Conservation (phyloP, 305 asterid genomes). For the Caryopteris hybrid region DNA sequence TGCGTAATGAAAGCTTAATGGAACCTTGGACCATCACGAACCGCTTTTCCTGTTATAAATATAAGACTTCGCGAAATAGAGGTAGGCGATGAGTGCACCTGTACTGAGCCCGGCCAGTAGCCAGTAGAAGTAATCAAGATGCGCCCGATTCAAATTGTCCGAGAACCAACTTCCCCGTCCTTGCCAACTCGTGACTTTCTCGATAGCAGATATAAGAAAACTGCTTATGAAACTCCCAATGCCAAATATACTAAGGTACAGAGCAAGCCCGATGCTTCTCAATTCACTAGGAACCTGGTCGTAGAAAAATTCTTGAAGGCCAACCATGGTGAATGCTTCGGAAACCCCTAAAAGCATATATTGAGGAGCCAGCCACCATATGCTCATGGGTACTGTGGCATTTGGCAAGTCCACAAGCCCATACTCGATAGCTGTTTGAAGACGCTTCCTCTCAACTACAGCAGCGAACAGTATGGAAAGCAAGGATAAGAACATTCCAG, state of each 20-base stretch:
- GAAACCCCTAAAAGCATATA: constrained; percentile 40
- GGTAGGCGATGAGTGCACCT: constrained; percentile 19
- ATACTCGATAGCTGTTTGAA: constrained; percentile 29
- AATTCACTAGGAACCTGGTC: constrained; percentile 50
- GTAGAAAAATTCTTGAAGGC: constrained; percentile 59
- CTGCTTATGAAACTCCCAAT: constrained; percentile 51
- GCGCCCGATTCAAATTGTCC: constrained; percentile 46
- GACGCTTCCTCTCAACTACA: constrained; percentile 45
- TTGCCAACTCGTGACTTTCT: constrained; percentile 26
- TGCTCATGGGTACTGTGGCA: constrained; percentile 39
- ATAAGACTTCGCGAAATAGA: constrained; percentile 27
- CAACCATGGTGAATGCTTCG: constrained; percentile 43
- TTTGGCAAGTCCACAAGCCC: constrained; percentile 39
- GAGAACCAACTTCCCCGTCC: constrained; percentile 48
- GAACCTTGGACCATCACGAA: not conserved
- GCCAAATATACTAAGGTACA: constrained; percentile 47
- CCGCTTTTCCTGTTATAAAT: constrained; percentile 16
- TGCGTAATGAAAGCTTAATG: not conserved
- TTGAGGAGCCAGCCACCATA: constrained; percentile 56
- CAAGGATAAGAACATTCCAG: constrained; percentile 35
- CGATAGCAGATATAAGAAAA: constrained; percentile 40
- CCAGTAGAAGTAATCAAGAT: constrained; percentile 56
- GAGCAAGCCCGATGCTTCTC: constrained; percentile 51
- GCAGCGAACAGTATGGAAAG: constrained; percentile 46
- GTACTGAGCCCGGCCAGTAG: constrained; percentile 39